Evolutionary conservation across 352 stramenopile species (phyloP), one percentile per base, ranked within the genome.

Genomic region (Globisporangium perplexum): DNA sequence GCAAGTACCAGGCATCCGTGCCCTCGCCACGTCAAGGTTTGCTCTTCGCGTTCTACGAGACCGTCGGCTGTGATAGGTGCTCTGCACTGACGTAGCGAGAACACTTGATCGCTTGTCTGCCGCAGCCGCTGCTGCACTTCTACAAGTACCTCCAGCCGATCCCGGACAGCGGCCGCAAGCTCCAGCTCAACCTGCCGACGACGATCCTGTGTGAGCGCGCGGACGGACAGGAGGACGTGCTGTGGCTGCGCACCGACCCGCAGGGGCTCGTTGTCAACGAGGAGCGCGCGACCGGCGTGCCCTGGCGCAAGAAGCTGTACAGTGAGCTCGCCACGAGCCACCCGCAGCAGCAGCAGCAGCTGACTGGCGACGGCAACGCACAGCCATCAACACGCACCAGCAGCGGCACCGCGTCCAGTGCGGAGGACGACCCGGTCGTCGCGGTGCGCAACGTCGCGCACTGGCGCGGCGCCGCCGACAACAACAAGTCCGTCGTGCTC

Each of bases 121-220:
- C 49, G 4, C 45, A 86, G 75, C 77, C 82, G 11, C 60, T 84
- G 10, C 53, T 93, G 22, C 80, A 78, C 60, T 93, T 93, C 55
- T 93, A 86, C 72, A 93, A 93, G 66, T 90, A 86, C 49, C 53
- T 93, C 7, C 82, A 93, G 53, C 82, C 82, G 10, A 68, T 87
- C n/a, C 54, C 59, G 0, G 66, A 66, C 20, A 59, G 55, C 17
- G 46, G 53, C n/a, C 41, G 46, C 23, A 51, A 51, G 39, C 60
- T 93, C 24, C 63, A 71, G 24, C 55, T 88, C 6, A 80, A 85
- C 41, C 42, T 92, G 18, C 79, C 82, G 12, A 59, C 75, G 4
- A 90, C 82, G 0, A 62, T 90, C 7, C 53, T 90, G 20, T 85
- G 69, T 28, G 79, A 90, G 57, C 80, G 77, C 33, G 46, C 38